Percentiles rank a stretch among this genome's conserved stretches.
Evolutionary conservation across 441 rosid species (phyloP).

Genomic region (Gossypium lobatum): DNA sequence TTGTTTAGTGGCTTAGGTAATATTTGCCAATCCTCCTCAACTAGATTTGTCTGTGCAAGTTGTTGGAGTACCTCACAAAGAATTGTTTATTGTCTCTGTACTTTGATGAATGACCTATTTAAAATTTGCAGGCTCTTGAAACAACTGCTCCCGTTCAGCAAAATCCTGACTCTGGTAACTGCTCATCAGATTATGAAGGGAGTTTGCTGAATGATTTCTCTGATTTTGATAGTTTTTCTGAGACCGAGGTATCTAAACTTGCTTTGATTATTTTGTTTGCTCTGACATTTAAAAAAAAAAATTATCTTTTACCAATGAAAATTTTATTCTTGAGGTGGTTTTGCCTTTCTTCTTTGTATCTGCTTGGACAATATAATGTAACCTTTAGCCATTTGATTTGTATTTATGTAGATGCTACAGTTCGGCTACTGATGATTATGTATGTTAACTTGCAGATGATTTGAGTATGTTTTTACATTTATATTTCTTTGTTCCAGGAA

Average conservation of each 20-base stretch:
- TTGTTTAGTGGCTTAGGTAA: background rate
- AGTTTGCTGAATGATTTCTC: slow-evolving; percentile 45
- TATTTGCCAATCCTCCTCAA: background rate
- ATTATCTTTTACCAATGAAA: background rate
- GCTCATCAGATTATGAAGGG: slow-evolving; percentile 43
- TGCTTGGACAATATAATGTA: background rate
- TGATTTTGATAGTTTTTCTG: slow-evolving; percentile 37
- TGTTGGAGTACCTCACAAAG: background rate
- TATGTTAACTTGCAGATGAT: background rate
- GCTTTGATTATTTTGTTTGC: background rate
- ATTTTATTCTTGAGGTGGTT: background rate
- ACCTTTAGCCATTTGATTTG: background rate
- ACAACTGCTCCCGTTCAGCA: slow-evolving; percentile 37
- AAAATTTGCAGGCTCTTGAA: slow-evolving; percentile 46
- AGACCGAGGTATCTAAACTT: slow-evolving; percentile 47
- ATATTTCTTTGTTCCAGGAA: slow-evolving; percentile 28
- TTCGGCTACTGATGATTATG: background rate
- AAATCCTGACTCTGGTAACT: slow-evolving; percentile 31
- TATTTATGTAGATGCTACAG: background rate
- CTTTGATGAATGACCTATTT: slow-evolving; percentile 5
- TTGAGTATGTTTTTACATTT: background rate
- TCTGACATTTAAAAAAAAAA: background rate
- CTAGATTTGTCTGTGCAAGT: background rate
- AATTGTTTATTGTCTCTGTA: background rate
- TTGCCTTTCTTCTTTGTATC: background rate